A percentile compares a stretch with the other conserved stretches of the same genome.
Evolutionary conservation across 768 basidiomycete genomes (phyloP).

Genomic region (Dioszegia crocea): DNA sequence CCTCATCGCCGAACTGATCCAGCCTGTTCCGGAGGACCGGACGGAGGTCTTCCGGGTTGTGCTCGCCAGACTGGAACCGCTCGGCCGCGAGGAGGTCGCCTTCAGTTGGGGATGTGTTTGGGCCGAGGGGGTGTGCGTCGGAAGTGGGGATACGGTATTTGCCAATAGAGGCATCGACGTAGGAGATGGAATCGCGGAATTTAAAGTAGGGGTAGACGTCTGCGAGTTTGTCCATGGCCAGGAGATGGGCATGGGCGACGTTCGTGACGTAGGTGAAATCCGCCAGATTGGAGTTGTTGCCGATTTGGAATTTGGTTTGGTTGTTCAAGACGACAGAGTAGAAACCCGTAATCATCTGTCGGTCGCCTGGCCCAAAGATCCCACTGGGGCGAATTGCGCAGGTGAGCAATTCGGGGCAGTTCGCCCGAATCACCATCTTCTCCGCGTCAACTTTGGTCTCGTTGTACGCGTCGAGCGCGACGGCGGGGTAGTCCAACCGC

Average conservation of each 20-base stretch:
- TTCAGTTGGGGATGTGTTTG: slow-evolving; percentile 61
- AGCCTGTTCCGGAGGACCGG: slow-evolving; percentile 72
- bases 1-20: slow-evolving; percentile 62
- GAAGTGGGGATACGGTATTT: slow-evolving; percentile 69
- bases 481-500: slow-evolving; percentile 67
- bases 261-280: slow-evolving; percentile 98
- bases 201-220: slow-evolving; percentile 55
- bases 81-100: slow-evolving; percentile 58
- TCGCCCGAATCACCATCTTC: slow-evolving; percentile 73
- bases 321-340: slow-evolving; percentile 71
- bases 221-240: slow-evolving; percentile 80
- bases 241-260: slow-evolving; percentile 85
- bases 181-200: slow-evolving; percentile 57
- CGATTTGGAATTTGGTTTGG: slow-evolving; percentile 89
- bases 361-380: slow-evolving; percentile 94
- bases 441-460: slow-evolving; percentile 90
- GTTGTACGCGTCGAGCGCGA: slow-evolving; percentile 84
- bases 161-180: slow-evolving; percentile 65
- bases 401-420: slow-evolving; percentile 76
- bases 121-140: slow-evolving; percentile 74
- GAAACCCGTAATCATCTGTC: slow-evolving; percentile 76
- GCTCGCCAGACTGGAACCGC: slow-evolving; percentile 50
- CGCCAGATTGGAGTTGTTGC: slow-evolving; percentile 85
- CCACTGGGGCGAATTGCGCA: slow-evolving; percentile 88
- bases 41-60: slow-evolving; percentile 50